These are phyloP conservation scores for Backusella parvicylindrica DNA, from an alignment of 192 early-diverging fungal genomes.

Conservation along the genomic window DNA sequence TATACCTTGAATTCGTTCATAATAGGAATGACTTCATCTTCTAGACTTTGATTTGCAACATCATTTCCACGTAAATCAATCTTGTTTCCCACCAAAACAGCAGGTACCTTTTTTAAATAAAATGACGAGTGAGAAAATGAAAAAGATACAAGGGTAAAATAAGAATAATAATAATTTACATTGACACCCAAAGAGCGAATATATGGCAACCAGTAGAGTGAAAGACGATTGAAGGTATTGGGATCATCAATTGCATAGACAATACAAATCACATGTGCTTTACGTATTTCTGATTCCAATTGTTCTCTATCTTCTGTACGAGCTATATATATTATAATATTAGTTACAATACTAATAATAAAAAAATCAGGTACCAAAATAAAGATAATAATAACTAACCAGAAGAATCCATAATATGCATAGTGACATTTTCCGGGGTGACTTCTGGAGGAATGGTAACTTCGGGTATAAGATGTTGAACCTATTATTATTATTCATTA, in stretches of 20 bases:
- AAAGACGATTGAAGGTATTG: conserved; percentile 81
- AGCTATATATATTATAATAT: conserved; percentile 40
- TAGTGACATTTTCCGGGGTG: conserved; percentile 94
- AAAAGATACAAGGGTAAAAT: not conserved
- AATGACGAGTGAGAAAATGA: not conserved
- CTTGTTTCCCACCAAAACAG: conserved; percentile 93
- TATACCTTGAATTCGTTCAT: conserved; percentile 98
- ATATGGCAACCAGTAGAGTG: conserved; percentile 91
- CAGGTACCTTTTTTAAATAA: conserved; percentile 62
- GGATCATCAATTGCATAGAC: conserved; percentile 90
- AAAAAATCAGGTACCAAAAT: not conserved
- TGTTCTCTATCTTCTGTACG: conserved; percentile 85
- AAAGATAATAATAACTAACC: conserved; percentile 37
- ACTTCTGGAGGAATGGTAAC: conserved; percentile 99
- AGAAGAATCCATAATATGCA: conserved; percentile 97
- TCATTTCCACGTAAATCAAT: conserved; percentile 86
- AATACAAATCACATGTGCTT: conserved; percentile 97
- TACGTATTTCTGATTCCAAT: conserved; percentile 90
- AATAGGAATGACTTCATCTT: conserved; percentile 94
- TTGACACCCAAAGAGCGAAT: conserved; percentile 91
- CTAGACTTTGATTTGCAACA: conserved; percentile 77
- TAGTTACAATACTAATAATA: not conserved
- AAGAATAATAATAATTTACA: conserved; percentile 57
- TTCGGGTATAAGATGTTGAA: conserved; percentile 98
- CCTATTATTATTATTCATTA: conserved; percentile 40